phyloP scores from a whole-genome alignment of 257 asterid genomes.

The Solanum tacnaense region DNA sequence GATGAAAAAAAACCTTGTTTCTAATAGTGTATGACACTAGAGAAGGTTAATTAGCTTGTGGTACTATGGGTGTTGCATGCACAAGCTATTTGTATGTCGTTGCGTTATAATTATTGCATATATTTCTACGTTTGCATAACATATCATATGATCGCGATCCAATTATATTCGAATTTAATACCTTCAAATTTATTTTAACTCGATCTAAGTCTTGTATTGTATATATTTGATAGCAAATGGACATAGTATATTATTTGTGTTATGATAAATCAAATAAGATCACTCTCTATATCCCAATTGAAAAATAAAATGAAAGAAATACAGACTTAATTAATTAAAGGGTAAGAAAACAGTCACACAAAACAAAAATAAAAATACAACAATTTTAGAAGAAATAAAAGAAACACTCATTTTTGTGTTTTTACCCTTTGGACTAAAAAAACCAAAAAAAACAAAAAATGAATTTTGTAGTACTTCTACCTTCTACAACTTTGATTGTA shows the following conservation, averaged over 20 bases:
- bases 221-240: neutral
- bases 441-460: neutral
- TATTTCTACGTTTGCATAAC: neutral
- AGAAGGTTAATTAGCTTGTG: neutral
- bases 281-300: neutral
- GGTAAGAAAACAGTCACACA: neutral
- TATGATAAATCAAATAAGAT: neutral
- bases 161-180: neutral
- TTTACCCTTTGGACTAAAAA: neutral
- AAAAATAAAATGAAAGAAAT: neutral
- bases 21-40: neutral
- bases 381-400: neutral
- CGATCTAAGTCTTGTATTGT: neutral
- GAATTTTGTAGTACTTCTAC: neutral
- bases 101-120: neutral
- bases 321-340: neutral
- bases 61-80: neutral
- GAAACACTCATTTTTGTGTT: neutral
- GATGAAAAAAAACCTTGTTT: neutral
- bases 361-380: neutral
- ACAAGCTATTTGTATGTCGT: neutral
- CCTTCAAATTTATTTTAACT: neutral
- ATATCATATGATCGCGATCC: neutral
- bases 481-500: neutral
- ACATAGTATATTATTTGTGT: neutral